Evolutionary conservation across 2,329 filamentous ascomycete genomes (phyloP), one percentile per base, ranked within the genome.

Genomic region (Penicillium sp.): DNA sequence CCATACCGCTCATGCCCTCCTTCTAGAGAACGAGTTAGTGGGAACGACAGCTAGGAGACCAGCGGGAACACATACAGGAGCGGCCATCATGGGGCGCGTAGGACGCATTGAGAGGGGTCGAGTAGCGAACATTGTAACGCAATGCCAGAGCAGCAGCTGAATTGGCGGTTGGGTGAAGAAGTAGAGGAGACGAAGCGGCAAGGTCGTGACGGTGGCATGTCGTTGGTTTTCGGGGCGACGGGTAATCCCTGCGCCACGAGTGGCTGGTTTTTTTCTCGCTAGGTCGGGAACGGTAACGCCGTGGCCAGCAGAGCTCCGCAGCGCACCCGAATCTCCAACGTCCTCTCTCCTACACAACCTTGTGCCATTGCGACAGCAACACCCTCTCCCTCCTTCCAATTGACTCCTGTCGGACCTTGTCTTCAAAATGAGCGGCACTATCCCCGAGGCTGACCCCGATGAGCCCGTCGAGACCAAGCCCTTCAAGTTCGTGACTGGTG

Each of bases 401-500:
- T 54, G 48, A 30, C 12, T 30, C 23, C 60, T 61, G 59, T 56
- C 57, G 61, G 60, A 58, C 56, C 63, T 54, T 60, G 57, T 61
- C 52, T 78, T 78, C 84, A 92, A 80, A 69, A 99, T 99, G 93
- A 88, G 91, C 76, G 88, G 91, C 76, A 90, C 95, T 80, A 78
- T 78, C 70, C 75, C 76, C 63, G 72, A 76, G 64, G 71, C 69
- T 59, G 88, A 90, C 64, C 74, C 77, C 71, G 90, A 90, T 74
- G 87, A 90, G 72, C 82, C 85, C 73, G 85, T 85, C 73, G 89
- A 96, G 77, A 97, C 92, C 81, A 99, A 97, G 87, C 95, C 95
- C 79, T 99, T 99, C 89, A 99, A 99, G 89, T 97, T 97, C 82
- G 94, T 97, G 74, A 97, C 93, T 81, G 93, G 92, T 96, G 85